Evolutionary conservation across 176 grass and related monocot species (phyloP), one percentile per base, ranked within the genome.

Genomic region (Eremochloa ophiuroides): DNA sequence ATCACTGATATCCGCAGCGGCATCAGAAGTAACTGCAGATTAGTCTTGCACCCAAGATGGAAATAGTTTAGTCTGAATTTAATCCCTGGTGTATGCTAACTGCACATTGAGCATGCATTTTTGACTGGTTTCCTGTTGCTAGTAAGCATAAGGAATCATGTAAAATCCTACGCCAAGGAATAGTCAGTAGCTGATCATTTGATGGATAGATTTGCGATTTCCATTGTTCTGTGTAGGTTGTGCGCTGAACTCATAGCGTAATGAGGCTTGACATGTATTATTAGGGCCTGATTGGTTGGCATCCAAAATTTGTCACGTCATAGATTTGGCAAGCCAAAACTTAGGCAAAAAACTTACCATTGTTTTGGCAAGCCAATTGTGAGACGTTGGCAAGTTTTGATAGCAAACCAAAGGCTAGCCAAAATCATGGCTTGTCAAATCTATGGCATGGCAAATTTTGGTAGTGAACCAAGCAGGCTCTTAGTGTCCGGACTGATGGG

Each of bases 1-100:
- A 31, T 99, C 96, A 74, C 58, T 93, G 67, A 91, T 99, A 74
- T 93, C 96, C 16, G 91, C 88, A 1, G 80, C 84, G 25, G 90
- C 71, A 15, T 86, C 38, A 30, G 84, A 80, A 84, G 46, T 79
- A 2, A 15, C 11, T 17, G 59, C 64, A 40, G 88, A 88, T 85
- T 50, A 72, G 83, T 71, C 22, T 56, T 41, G 66, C 23, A 58
- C 29, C 75, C 51, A 16, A 38, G 44, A 29, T 20, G 51, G 63
- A n/a, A 74, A 10, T 51, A 67, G 31, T 58, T 29, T 60, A 13
- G 26, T 18, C 47, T 66, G 25, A 27, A 20, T 23, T 31, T 22
- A 81, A 35, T 30, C 42, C 13, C 18, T 51, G 48, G 15, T 37
- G 71, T 63, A 46, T 4, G 11, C 29, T 10, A 63, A 1, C 18